Evolutionary conservation across 1,139 yeast genomes (phyloP).

Genomic region (Yamadazyma friedrichii): DNA sequence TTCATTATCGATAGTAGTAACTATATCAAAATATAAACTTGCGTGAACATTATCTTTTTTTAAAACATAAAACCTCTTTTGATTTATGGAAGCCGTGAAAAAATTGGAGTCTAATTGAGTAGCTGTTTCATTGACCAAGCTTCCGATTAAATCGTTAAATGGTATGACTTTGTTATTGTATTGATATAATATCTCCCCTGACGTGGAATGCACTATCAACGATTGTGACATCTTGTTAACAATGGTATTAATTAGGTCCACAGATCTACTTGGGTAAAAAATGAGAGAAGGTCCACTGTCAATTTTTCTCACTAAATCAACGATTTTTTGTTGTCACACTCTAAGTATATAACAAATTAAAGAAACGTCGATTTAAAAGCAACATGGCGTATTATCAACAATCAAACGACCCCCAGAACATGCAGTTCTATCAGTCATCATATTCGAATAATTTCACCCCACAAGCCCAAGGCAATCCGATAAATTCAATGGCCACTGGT

Average conservation of each 20-base stretch:
- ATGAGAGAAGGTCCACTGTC: background rate
- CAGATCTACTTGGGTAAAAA: no score
- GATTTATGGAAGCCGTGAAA: slow-evolving; percentile 31
- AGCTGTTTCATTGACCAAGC: slow-evolving; percentile 38
- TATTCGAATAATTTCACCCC: slow-evolving; percentile 31
- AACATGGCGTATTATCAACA: slow-evolving; percentile 41
- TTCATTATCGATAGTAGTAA: slow-evolving; percentile 42
- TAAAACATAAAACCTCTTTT: slow-evolving; percentile 37
- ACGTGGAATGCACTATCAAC: slow-evolving; percentile 35
- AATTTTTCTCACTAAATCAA: background rate
- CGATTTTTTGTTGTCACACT: slow-evolving; percentile 1
- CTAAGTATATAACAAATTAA: background rate
- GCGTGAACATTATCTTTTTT: slow-evolving; percentile 30
- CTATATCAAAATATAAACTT: slow-evolving; percentile 41
- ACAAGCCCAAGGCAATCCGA: slow-evolving; percentile 5
- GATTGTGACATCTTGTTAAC: slow-evolving; percentile 27
- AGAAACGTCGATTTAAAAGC: background rate
- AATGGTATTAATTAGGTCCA: no score
- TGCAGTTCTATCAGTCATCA: slow-evolving; percentile 48
- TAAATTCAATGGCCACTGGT: slow-evolving; percentile 19
- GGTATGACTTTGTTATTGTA: slow-evolving; percentile 37
- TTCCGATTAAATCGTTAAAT: slow-evolving; percentile 40
- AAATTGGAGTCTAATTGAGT: slow-evolving; percentile 35
- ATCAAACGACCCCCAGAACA: slow-evolving; percentile 33
- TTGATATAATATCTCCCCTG: slow-evolving; percentile 40